Evolutionary conservation across 2,329 filamentous ascomycete genomes (phyloP).

Genomic region (Sporothrix mexicana): DNA sequence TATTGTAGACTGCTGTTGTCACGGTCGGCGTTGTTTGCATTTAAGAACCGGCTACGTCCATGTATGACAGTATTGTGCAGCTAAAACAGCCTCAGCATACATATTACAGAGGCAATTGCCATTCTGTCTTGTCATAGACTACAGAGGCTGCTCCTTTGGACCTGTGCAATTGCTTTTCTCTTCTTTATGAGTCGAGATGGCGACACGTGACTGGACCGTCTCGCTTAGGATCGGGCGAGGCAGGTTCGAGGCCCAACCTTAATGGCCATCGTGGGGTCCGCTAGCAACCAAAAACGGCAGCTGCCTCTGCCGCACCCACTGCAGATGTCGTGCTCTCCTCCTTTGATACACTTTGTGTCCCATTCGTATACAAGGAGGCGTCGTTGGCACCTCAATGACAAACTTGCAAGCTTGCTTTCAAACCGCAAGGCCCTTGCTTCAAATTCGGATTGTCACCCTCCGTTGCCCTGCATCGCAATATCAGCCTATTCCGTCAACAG

Average conservation of each 20-base stretch:
- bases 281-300: constrained; percentile 8
- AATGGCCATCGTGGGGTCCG: constrained; percentile 3
- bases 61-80: not conserved
- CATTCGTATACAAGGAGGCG: not conserved
- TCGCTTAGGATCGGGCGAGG: not conserved
- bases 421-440: not conserved
- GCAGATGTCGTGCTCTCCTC: constrained; percentile 21
- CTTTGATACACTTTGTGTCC: not conserved
- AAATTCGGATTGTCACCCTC: not conserved
- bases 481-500: not conserved
- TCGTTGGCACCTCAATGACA: constrained; percentile 12
- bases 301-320: not conserved
- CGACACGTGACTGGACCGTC: constrained; percentile 7
- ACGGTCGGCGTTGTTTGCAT: not conserved
- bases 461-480: not conserved
- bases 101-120: not conserved
- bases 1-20: not conserved
- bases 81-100: not conserved
- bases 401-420: not conserved
- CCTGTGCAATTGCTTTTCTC: not conserved
- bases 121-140: no score
- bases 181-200: not conserved
- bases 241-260: not conserved
- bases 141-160: no score
- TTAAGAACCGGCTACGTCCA: no score